phyloP scores from a whole-genome alignment of 2,329 filamentous ascomycete species.

The Exserohilum rostratum region DNA sequence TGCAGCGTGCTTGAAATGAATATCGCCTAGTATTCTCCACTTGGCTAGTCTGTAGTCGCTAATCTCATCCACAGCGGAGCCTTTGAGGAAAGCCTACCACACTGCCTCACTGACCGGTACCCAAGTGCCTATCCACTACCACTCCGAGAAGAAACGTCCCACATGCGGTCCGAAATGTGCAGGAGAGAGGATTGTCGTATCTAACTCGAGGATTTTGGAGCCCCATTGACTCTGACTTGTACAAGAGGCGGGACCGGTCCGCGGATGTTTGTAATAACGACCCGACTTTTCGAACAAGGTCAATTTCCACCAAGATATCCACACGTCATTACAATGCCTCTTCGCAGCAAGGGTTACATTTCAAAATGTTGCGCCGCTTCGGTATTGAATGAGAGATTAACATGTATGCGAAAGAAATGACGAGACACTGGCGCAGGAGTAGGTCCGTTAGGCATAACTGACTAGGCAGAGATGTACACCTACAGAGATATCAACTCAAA shows the following conservation, averaged over 20 bases:
- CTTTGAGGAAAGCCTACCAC: background rate
- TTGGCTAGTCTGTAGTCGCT: background rate
- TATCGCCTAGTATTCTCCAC: background rate
- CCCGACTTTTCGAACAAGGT: no score
- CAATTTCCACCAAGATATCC: background rate
- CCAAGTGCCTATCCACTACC: background rate
- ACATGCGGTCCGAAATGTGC: background rate
- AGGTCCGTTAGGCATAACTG: no score
- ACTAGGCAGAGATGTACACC: no score
- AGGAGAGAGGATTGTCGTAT: no score
- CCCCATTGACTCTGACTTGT: no score
- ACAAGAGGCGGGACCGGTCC: no score
- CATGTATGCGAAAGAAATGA: slow-evolving; percentile 1
- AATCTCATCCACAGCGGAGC: background rate
- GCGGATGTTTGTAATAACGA: no score
- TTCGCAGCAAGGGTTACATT: background rate
- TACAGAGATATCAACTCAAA: background rate
- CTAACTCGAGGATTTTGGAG: no score
- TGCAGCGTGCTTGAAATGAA: background rate
- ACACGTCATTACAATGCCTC: background rate
- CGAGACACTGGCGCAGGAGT: background rate
- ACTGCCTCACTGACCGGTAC: background rate
- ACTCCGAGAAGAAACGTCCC: background rate
- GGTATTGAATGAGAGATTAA: background rate
- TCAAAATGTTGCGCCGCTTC: background rate